Percentiles rank a stretch among this genome's conserved stretches.
phyloP scores from a whole-genome alignment of 768 basidiomycete genomes.

The Antrodiella citrinella region DNA sequence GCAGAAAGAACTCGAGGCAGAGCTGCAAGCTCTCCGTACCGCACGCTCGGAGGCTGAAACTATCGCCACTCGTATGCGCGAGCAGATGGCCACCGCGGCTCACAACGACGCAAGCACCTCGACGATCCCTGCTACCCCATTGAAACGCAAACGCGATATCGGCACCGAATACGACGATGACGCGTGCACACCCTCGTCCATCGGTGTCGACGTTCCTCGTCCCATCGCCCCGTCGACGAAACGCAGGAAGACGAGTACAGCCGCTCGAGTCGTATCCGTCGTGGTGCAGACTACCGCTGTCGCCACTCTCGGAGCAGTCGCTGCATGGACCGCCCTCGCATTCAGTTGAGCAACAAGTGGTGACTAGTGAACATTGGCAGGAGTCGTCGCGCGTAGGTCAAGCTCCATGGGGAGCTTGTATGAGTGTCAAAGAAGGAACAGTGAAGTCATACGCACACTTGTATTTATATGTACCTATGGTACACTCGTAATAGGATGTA shows the following conservation, averaged over 20 bases:
- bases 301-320: slow-evolving; percentile 59
- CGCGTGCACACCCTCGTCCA: slow-evolving; percentile 1
- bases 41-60: slow-evolving; percentile 33
- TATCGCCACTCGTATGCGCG: slow-evolving; percentile 27
- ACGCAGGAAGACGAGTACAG: slow-evolving; percentile 25
- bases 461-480: neutral
- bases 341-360: slow-evolving; percentile 37
- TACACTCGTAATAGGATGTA: neutral
- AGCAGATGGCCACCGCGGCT: too few relatives aligned
- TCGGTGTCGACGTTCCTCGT: slow-evolving; percentile 2
- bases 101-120: neutral
- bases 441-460: too few relatives aligned
- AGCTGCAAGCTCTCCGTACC: slow-evolving; percentile 35
- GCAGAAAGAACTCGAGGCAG: slow-evolving; percentile 37
- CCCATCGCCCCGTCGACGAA: slow-evolving; percentile 14
- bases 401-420: neutral
- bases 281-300: slow-evolving; percentile 54
- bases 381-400: neutral
- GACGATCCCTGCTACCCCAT: slow-evolving; percentile 16
- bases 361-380: neutral
- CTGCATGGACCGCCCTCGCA: slow-evolving; percentile 67
- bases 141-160: slow-evolving; percentile 54
- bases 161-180: slow-evolving; percentile 15
- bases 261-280: slow-evolving; percentile 33
- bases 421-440: neutral